Evolutionary conservation across 345 rosid genomes (phyloP), one percentile per base, ranked within the genome.

Genomic region (Viola odorata): DNA sequence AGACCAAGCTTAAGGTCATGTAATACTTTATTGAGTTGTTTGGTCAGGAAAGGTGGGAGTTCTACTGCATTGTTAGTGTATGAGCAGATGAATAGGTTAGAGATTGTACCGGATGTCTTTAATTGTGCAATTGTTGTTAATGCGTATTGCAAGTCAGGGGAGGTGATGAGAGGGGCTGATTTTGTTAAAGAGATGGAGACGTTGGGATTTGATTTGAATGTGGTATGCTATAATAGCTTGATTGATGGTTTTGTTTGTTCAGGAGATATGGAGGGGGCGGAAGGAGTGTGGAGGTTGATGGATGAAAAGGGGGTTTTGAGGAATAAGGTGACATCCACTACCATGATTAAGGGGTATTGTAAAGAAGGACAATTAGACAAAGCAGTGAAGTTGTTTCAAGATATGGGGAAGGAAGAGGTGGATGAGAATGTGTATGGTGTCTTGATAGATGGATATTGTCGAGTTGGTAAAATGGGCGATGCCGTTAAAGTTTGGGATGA

Each of bases 401-500:
- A 54, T 38, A 75, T 82, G 14, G 73, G 66, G 75, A 53, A 62
- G 53, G 62, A 67, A 54, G 62, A 73, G 50, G 75, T 69, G 14
- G 92, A 91, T 82, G 91, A 82, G 68, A 75, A 61, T 67, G 71
- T 78, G 55, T 91, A 86, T 16, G 89, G 96, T 65, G 84, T 80
- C 40, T 72, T 91, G 85, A 69, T 89, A 39, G 86, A 89, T 76
- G 98, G 96, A 40, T 91, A 85, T 58, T 87, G 89, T 75, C 84
- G 71, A 41, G 51, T 60, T 64, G 86, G 91, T 74, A 76, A 57
- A 76, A 70, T 85, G 75, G 54, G 55, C 45, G 84, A 80, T 68
- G 95, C 95, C 65, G 16, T 80, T 41, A 78, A 89, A 74, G 45
- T 89, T 76, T 78, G 54, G 64, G 73, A 81, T 58, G 81, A 76